Percentiles rank a stretch among this genome's conserved stretches.
phyloP scores from a whole-genome alignment of 2,329 filamentous ascomycete species.

The Apiospora hydei region DNA sequence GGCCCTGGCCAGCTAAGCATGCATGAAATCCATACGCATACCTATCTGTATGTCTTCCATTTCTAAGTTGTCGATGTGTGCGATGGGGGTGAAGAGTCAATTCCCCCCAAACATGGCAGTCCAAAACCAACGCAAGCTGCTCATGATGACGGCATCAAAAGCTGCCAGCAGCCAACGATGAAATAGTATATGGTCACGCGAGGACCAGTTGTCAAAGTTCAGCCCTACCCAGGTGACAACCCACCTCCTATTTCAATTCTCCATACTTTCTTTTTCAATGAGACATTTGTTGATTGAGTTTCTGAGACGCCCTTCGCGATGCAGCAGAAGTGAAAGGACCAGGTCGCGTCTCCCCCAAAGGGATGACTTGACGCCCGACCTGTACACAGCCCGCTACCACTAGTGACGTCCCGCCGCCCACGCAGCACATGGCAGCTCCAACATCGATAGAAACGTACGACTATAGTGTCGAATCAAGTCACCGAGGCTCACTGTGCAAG shows the following conservation, averaged over 20 bases:
- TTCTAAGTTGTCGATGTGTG: neutral
- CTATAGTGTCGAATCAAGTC: neutral
- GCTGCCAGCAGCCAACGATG: neutral
- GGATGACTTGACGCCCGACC: neutral
- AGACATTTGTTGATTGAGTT: neutral
- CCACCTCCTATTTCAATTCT: neutral
- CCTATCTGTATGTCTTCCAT: neutral
- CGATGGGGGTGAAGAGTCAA: neutral
- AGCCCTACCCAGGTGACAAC: neutral
- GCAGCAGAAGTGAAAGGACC: neutral
- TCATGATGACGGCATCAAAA: neutral
- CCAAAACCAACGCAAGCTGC: neutral
- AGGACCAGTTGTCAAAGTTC: neutral
- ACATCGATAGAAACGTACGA: neutral
- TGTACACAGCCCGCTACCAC: neutral
- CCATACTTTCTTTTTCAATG: neutral
- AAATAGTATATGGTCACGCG: neutral
- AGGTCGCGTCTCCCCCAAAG: neutral
- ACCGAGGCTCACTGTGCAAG: constrained; percentile 25
- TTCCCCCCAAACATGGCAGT: neutral
- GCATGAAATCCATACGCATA: neutral
- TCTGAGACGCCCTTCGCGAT: neutral
- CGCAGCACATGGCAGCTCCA: neutral
- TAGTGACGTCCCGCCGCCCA: neutral
- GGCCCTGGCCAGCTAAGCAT: neutral